Evolutionary conservation across 2,329 filamentous ascomycete genomes (phyloP), one percentile per base, ranked within the genome.

Genomic region (Penicillium sp.): DNA sequence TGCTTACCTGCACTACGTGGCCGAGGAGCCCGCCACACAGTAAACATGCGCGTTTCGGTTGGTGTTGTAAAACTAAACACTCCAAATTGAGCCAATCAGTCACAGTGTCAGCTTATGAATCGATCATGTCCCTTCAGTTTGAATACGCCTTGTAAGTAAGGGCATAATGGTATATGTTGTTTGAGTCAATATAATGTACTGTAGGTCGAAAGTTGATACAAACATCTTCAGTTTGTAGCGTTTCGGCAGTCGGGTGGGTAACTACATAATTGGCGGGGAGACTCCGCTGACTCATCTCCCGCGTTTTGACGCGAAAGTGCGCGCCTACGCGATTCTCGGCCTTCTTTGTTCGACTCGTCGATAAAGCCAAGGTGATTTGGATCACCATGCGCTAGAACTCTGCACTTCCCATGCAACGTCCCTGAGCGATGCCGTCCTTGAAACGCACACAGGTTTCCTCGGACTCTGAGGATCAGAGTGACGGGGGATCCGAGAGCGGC

Each of bases 1-100:
- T 50, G 91, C 94, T 3, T 99, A 99, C 76, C 80, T 99, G 73
- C 94, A 98, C 80, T 97, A 97, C 69, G 92, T 96, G 65, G 92
- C 93, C 2, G 91, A 94, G 74, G 95, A 99, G 83, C 87, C 91
- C 40, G 87, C 83, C 71, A 63, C 52, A 24, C 56, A 56, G 50
- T 68, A 61, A 49, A 52, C 19, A 37, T 31, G 16, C n/a, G 2
- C 24, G 22, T 18, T 41, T 11, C 36, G 43, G 14, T 41, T 9
- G 14, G 22, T 7, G 5, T 16, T 22, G 22, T 22, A 24, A 3
- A 19, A 14, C n/a, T 11, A 33, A 16, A 52, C 11, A 24, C 50
- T 14, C 39, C 18, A n/a, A 41, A 14, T 24, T 19, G 6, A 52
- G 36, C 36, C 33, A 41, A 31, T 40, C 36, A 31, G 33, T 14